Evolutionary conservation across 371 early-diverging fungal species (phyloP).

Genomic region (Quaeritorhiza haematococci): DNA sequence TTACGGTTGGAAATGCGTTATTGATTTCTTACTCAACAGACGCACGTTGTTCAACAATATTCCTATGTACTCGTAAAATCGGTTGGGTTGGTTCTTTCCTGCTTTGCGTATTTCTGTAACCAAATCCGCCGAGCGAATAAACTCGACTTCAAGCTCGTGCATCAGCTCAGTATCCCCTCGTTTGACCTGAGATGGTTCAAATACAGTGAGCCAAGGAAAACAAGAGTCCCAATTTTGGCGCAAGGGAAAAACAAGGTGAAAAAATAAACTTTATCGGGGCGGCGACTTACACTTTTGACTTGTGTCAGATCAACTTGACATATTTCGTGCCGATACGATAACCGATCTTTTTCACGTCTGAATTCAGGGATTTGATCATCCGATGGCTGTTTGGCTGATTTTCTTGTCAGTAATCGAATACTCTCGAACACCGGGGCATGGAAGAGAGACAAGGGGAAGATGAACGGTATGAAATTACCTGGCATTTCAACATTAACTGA

Average conservation of each 20-base stretch:
- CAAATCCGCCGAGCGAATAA: constrained; percentile 3
- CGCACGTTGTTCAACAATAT: constrained; percentile 19
- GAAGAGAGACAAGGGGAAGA: too few species aligned
- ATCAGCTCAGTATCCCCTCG: not conserved
- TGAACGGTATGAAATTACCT: too few species aligned
- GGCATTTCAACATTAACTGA: constrained; percentile 22
- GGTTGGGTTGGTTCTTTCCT: not conserved
- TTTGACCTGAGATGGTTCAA: not conserved
- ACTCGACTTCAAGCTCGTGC: constrained; percentile 20
- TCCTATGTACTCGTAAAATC: constrained; percentile 10
- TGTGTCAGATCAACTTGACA: constrained; percentile 25
- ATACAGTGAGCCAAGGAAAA: too few species aligned
- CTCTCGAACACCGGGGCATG: not conserved
- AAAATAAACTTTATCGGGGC: not conserved
- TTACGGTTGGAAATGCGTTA: not conserved
- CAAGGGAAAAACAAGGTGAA: not conserved
- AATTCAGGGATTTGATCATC: not conserved
- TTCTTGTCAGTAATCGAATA: not conserved
- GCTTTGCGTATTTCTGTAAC: constrained; percentile 6
- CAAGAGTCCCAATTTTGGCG: not conserved
- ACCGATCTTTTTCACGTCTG: constrained; percentile 19
- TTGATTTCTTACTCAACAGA: constrained; percentile 7
- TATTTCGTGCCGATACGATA: constrained; percentile 17
- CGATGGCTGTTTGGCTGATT: constrained; percentile 7
- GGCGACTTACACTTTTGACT: constrained; percentile 3